Base-by-base conservation (phyloP, 2,329 filamentous ascomycete species). In the Tothia fuscella region DNA sequence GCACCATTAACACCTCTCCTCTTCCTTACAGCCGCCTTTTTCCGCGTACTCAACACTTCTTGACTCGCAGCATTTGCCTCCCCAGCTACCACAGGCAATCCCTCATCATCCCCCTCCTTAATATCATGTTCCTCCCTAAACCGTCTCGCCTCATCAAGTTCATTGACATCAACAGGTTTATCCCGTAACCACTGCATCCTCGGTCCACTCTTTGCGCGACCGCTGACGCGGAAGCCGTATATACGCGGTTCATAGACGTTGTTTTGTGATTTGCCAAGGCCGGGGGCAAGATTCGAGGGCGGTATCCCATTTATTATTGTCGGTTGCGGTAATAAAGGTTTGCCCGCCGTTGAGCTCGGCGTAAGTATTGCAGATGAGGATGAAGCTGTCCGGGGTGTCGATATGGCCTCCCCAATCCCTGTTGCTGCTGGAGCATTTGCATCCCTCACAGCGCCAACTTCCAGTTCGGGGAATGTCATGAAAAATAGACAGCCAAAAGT, bases 401-500 rank as follows among this genome's bases (percentile, higher is more conserved):
- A 50, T 45, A 47, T 42, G 41, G 54, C 51, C 14, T 60, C 59
- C 14, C 24, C 33, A 3, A 45, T 55, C 38, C 51, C 62, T 51
- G 54, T 58, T 53, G 19, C 58, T 55, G 42, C 33, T 7, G 36
- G 32, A 14, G 26, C 5, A 39, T 44, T 55, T 47, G 33, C 61
- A 52, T 20, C 56, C 53, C 35, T 60, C 56, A 29, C 56, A 53
- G 37, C 21, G 36, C 69, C 70, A 46, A 96, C 77, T 52, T 95
- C 87, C 56, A 95, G 82, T 57, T 98, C 91, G 26, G 91, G 89
- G 62, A 96, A 98, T 29, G 89, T 98, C 70, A 98, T 89, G 59
- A 98, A 86, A 67, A 98, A 98, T 46, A 98, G 77, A 34, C 87
- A 87, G 47, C 88, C 88, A 60, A 98, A 98, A 0, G 91, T 98